Percentiles rank a stretch among this genome's conserved stretches.
phyloP scores from a whole-genome alignment of 345 rosid genomes.

The Zanthoxylum bungeanum region DNA sequence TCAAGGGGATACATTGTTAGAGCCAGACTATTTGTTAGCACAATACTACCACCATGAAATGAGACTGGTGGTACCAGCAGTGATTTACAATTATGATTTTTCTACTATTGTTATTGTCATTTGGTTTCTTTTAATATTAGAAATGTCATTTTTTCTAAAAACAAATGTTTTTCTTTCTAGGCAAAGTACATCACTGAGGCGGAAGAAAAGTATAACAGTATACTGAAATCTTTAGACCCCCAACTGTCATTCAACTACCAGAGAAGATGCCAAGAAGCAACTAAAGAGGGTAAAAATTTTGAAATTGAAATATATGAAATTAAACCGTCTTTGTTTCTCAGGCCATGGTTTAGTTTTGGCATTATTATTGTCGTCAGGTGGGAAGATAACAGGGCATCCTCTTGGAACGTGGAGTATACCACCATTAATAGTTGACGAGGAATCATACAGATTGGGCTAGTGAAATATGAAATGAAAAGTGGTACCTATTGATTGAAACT shows the following conservation, averaged over 20 bases:
- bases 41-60: neutral
- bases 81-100: constrained; percentile 3
- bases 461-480: neutral
- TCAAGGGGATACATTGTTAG: neutral
- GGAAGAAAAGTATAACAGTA: constrained; percentile 58
- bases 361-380: constrained; percentile 42
- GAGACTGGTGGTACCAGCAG: neutral
- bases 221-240: constrained; percentile 58
- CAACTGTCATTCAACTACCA: constrained; percentile 53
- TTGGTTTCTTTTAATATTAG: neutral
- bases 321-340: neutral
- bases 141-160: neutral
- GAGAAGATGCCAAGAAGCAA: constrained; percentile 86
- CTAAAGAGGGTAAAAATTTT: constrained; percentile 72
- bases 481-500: neutral
- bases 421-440: constrained; percentile 58
- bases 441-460: constrained; percentile 37
- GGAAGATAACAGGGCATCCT: constrained; percentile 49
- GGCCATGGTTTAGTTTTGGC: neutral
- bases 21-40: neutral
- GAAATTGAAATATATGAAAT: neutral
- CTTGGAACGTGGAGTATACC: constrained; percentile 87
- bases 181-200: constrained; percentile 71
- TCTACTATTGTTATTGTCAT: neutral
- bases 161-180: constrained; percentile 26